Conservation (phyloP, 106 monocot genomes). For the Allium cepa region DNA sequence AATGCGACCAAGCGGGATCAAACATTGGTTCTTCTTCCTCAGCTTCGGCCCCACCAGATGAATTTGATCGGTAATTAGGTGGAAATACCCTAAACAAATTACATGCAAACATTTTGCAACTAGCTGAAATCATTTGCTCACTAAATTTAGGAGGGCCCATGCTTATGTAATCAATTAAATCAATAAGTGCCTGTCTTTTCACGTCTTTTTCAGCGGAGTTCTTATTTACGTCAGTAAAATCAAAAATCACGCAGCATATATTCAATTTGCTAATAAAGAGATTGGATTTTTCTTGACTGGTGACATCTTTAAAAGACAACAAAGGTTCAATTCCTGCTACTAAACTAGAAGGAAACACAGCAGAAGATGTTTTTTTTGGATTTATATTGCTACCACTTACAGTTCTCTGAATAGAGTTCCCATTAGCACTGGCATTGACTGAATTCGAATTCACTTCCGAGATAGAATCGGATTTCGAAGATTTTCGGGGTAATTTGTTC, state of each 20-base stretch:
- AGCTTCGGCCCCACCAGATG: conserved; percentile 42
- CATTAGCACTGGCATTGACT: conserved; percentile 3
- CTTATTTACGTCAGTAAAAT: conserved; percentile 64
- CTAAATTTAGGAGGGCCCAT: conserved; percentile 40
- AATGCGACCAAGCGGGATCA: conserved; percentile 82
- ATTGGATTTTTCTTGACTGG: conserved; percentile 46
- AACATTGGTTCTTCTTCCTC: conserved; percentile 89
- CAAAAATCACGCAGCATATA: conserved; percentile 64
- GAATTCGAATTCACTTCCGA: conserved; percentile 37
- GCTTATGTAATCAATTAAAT: conserved; percentile 56
- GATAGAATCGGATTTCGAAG: conserved; percentile 30
- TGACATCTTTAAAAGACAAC: conserved; percentile 67
- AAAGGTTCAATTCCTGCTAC: conserved; percentile 14
- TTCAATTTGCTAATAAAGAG: conserved; percentile 75
- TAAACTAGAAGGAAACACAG: conserved; percentile 13
- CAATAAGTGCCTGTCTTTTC: conserved; percentile 57
- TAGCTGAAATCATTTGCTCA: conserved; percentile 56
- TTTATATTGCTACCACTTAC: conserved; percentile 6
- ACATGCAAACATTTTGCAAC: conserved; percentile 64
- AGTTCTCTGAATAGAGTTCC: conserved; percentile 3
- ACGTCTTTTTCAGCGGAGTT: conserved; percentile 65
- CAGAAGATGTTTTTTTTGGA: conserved; percentile 63
- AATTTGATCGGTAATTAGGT: conserved; percentile 39
- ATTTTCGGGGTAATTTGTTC: conserved; percentile 55
- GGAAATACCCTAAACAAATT: conserved; percentile 77